Evolutionary conservation across 768 basidiomycete genomes (phyloP).

Genomic region (Pulveroboletus sp.): DNA sequence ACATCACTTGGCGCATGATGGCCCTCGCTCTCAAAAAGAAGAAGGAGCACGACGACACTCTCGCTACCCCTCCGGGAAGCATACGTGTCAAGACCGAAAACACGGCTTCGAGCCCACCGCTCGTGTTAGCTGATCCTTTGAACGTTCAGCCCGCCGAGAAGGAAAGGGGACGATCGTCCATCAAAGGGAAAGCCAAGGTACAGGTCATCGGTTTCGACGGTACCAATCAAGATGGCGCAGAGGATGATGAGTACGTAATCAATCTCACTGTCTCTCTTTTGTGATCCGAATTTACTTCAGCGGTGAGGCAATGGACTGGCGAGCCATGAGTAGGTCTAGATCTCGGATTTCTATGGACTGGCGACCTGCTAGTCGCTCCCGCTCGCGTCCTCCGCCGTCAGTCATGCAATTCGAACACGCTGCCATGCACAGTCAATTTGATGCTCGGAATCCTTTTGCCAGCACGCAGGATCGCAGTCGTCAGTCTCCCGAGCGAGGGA

Average conservation of each 20-base stretch:
- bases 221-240: constrained; percentile 61
- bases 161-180: constrained; percentile 68
- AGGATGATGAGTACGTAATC: constrained; percentile 69
- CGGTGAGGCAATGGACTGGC: constrained; percentile 84
- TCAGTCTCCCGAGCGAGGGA: constrained; percentile 26
- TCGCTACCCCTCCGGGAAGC: neutral
- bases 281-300: constrained; percentile 31
- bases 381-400: constrained; percentile 67
- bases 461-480: constrained; percentile 23
- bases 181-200: constrained; percentile 77
- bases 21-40: constrained; percentile 88
- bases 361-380: constrained; percentile 73
- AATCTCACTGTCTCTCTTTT: constrained; percentile 18
- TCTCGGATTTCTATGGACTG: constrained; percentile 92
- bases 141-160: constrained; percentile 27
- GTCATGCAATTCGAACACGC: constrained; percentile 46
- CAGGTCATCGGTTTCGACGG: constrained; percentile 82
- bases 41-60: constrained; percentile 60
- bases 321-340: constrained; percentile 84
- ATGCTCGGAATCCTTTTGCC: constrained; percentile 46
- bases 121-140: constrained; percentile 1
- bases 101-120: neutral
- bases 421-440: constrained; percentile 32
- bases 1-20: constrained; percentile 99
- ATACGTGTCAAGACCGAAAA: constrained; percentile 24